phyloP scores from a whole-genome alignment of 2,329 filamentous ascomycete genomes.

The Diaporthe sp. region DNA sequence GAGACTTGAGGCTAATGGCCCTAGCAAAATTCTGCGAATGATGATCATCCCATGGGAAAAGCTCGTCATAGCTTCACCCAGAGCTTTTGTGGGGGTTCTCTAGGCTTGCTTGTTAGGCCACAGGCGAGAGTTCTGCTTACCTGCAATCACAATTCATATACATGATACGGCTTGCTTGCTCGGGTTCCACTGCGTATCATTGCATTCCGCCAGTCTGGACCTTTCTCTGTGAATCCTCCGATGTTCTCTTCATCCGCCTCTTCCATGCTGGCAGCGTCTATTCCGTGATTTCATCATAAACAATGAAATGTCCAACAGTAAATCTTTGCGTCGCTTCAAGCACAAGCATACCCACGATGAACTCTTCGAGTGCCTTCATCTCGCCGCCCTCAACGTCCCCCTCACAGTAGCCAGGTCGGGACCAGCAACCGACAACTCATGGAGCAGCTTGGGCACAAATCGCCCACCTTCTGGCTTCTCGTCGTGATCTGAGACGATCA shows the following conservation, averaged over 20 bases:
- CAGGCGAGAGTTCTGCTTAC: neutral
- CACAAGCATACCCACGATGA: neutral
- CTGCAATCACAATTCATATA: neutral
- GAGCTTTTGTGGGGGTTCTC: neutral
- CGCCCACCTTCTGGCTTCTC: neutral
- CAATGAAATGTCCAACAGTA: neutral
- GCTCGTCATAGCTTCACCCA: too few relatives aligned
- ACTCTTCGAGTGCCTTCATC: neutral
- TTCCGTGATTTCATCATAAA: neutral
- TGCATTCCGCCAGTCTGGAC: too few relatives aligned
- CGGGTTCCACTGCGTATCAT: too few relatives aligned
- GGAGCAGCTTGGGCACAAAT: neutral
- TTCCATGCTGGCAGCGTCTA: neutral
- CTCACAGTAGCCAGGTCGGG: constrained; percentile 32
- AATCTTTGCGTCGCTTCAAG: neutral
- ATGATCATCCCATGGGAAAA: neutral
- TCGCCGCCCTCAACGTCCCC: neutral
- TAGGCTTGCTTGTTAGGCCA: neutral
- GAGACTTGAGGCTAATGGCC: neutral
- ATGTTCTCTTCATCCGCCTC: neutral
- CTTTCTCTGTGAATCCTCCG: neutral
- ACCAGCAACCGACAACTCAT: constrained; percentile 37
- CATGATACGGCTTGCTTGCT: too few relatives aligned
- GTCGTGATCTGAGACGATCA: too few relatives aligned
- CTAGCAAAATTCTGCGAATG: neutral